phyloP scores from a whole-genome alignment of 2,329 filamentous ascomycete species.

The Orbilia quercus region DNA sequence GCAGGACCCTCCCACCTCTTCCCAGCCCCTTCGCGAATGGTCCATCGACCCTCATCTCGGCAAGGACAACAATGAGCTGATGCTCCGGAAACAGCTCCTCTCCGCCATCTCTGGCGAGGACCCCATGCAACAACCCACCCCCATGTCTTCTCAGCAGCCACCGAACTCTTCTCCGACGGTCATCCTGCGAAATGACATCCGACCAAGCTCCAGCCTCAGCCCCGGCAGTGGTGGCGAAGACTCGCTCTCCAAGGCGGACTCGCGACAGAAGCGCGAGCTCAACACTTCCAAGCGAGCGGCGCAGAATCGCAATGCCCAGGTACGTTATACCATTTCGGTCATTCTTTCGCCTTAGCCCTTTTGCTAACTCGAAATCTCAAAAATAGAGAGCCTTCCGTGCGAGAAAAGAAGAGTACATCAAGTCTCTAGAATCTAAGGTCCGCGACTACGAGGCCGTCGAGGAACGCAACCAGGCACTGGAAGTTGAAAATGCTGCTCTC shows the following conservation, averaged over 20 bases:
- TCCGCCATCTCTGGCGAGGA: constrained; percentile 54
- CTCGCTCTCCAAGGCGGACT: constrained; percentile 43
- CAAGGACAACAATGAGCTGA: constrained; percentile 37
- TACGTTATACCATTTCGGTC: constrained; percentile 69
- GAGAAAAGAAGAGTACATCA: constrained; percentile 97
- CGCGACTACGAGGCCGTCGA: constrained; percentile 81
- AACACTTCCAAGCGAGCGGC: constrained; percentile 96
- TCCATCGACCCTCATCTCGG: constrained; percentile 51
- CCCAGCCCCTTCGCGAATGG: constrained; percentile 43
- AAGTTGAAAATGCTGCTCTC: constrained; percentile 88
- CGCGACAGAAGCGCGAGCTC: constrained; percentile 77
- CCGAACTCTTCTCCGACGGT: constrained; percentile 51
- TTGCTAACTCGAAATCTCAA: constrained; percentile 57
- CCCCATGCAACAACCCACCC: constrained; percentile 46
- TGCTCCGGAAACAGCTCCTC: constrained; percentile 44
- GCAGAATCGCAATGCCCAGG: constrained; percentile 96
- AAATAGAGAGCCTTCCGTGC: constrained; percentile 91
- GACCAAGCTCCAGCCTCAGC: constrained; percentile 52
- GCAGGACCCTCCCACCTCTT: constrained; percentile 27
- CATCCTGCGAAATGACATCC: constrained; percentile 40
- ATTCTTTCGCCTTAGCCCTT: constrained; percentile 5
- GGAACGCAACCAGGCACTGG: constrained; percentile 80
- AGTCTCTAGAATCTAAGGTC: constrained; percentile 94
- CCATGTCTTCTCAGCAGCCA: constrained; percentile 47
- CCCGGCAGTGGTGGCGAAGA: constrained; percentile 51